Evolutionary conservation across 208 protist genomes (phyloP), one percentile per base, ranked within the genome.

Genomic region (Trypanosoma congolense): DNA sequence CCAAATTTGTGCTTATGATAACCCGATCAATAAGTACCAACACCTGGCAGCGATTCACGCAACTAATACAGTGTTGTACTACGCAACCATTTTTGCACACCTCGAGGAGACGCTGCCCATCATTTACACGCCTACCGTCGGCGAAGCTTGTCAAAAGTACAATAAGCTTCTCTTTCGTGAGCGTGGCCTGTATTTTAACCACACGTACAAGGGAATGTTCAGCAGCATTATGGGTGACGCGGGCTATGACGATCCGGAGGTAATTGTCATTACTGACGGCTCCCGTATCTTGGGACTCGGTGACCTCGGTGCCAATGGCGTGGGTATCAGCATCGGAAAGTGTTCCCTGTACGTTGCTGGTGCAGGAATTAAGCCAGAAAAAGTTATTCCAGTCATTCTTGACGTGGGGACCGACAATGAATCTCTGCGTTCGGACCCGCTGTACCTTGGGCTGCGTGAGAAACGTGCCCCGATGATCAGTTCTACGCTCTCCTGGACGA

Each of bases 231-330:
- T 98, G 45, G 48, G 79, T 12, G 77, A 97, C 29, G 89, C 77
- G 35, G 63, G 72, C 28, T 73, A 85, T 47, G 55, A 74, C 38
- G 56, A 80, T 40, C 79, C 95, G 18, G 80, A 97, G 38, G 78
- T 98, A 52, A 93, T 98, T 55, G 96, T 98, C 57, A 95, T 98
- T 29, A 96, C 93, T n/a, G 96, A 98, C 64, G 96, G 96, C 64
- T 85, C 79, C 16, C 83, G 96, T 58, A 98, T 98, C 85, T 72
- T 98, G 12, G 95, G 96, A 42, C 74, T 98, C 18, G 95, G 93
- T 48, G 88, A 95, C 54, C 82, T 96, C 35, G 97, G 96, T 47
- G 65, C 74, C 12, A 97, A 98, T 71, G 96, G 97, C 40, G 92
- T 98, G 61, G 95, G 92, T 56, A 97, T 97, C 77, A 85, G 83